Percentiles rank a stretch among this genome's conserved stretches.
phyloP scores from a whole-genome alignment of 2,329 filamentous ascomycete genomes.

The Stemphylium vesicarium region DNA sequence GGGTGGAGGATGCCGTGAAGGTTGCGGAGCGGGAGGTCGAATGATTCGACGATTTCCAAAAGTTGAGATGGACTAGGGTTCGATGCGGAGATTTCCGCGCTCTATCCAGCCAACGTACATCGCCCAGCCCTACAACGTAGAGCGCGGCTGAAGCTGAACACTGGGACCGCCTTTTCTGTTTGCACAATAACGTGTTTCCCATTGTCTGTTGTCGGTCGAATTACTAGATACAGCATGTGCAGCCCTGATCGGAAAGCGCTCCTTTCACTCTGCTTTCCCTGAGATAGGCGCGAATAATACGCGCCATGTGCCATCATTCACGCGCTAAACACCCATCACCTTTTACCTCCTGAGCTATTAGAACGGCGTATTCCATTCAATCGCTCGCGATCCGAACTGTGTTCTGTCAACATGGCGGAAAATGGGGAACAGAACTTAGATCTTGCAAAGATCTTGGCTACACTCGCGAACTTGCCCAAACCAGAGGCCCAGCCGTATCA shows the following conservation, averaged over 20 bases:
- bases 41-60: slow-evolving; percentile 41
- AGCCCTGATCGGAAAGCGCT: neutral
- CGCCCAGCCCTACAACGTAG: slow-evolving; percentile 5
- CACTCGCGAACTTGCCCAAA: slow-evolving; percentile 41
- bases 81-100: slow-evolving; percentile 41
- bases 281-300: slow-evolving; percentile 12
- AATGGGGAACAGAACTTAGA: slow-evolving; percentile 33
- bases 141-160: neutral
- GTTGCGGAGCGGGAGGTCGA: slow-evolving; percentile 33
- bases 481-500: slow-evolving; percentile 20
- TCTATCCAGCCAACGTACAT: slow-evolving; percentile 16
- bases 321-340: neutral
- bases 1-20: slow-evolving; percentile 19
- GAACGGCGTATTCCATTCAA: neutral
- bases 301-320: slow-evolving; percentile 17
- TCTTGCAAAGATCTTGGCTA: slow-evolving; percentile 44
- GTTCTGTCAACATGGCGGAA: slow-evolving; percentile 39
- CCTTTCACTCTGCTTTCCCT: slow-evolving; percentile 13
- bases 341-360: neutral
- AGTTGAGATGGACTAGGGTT: slow-evolving; percentile 36
- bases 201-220: neutral
- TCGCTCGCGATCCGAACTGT: neutral
- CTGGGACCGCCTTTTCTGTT: neutral
- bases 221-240: neutral
- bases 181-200: neutral